Conservation (phyloP, 306 rosid genomes). For the Inga leiocalycina region DNA sequence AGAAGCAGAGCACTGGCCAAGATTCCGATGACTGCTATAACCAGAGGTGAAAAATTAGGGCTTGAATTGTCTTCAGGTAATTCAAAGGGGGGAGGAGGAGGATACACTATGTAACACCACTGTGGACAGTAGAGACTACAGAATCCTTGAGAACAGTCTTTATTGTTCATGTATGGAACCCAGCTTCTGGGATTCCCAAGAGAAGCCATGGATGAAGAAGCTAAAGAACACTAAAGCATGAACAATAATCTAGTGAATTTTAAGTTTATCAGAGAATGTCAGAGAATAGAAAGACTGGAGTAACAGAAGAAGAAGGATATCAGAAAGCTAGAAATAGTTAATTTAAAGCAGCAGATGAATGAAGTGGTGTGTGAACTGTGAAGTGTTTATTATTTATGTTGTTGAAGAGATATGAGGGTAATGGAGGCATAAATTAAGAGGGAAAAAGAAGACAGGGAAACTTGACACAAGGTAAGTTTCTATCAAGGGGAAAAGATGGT, state of each 20-base stretch:
- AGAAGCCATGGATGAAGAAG: conserved; percentile 57
- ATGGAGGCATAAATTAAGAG: not conserved
- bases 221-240: not conserved
- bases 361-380: not conserved
- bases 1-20: conserved; percentile 76
- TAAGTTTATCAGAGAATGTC: conserved; percentile 6
- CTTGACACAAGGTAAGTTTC: conserved; percentile 32
- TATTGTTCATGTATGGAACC: conserved; percentile 66
- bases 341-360: not conserved
- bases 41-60: conserved; percentile 72
- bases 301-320: not conserved
- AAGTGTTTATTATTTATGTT: not conserved
- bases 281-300: not conserved
- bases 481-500: conserved; percentile 42
- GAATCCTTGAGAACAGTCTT: conserved; percentile 83
- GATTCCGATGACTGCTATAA: conserved; percentile 72
- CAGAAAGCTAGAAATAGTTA: not conserved
- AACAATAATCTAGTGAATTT: not conserved
- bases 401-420: not conserved
- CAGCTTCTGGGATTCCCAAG: conserved; percentile 64
- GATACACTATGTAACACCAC: conserved; percentile 67
- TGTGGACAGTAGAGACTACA: conserved; percentile 80
- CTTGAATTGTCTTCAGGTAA: conserved; percentile 60
- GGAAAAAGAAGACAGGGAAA: conserved; percentile 22
- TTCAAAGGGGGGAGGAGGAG: conserved; percentile 73